A percentile compares a stretch with the other conserved stretches of the same genome.
These are phyloP conservation scores for Reticulascus tulasneorum DNA, from an alignment of 2,329 filamentous ascomycete genomes.

Conservation along the genomic window DNA sequence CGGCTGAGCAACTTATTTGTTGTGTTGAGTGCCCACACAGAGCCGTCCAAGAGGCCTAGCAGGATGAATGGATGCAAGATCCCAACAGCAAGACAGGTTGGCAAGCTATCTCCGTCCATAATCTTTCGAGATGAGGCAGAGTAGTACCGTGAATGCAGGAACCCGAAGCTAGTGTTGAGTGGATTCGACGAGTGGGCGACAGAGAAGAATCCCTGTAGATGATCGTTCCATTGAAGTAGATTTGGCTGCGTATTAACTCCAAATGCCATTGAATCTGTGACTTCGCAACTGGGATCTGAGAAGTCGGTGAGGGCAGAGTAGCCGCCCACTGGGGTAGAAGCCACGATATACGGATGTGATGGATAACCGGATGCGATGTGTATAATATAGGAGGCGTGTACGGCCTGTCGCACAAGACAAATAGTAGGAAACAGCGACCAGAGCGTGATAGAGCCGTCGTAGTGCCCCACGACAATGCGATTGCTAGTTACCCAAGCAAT, in stretches of 20 bases:
- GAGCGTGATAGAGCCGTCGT: constrained; percentile 51
- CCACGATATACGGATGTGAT: constrained; percentile 51
- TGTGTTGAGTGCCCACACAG: constrained; percentile 45
- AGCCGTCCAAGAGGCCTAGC: constrained; percentile 50
- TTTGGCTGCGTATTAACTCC: constrained; percentile 49
- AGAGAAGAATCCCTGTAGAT: constrained; percentile 51
- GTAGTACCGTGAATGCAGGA: constrained; percentile 44
- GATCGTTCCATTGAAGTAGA: constrained; percentile 51
- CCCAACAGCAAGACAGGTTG: constrained; percentile 47
- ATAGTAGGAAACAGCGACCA: constrained; percentile 51
- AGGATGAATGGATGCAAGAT: constrained; percentile 50
- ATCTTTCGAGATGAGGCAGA: constrained; percentile 51
- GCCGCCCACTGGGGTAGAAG: constrained; percentile 52
- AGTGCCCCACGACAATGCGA: constrained; percentile 51
- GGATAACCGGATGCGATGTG: constrained; percentile 55
- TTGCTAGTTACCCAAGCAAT: constrained; percentile 54
- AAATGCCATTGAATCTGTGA: constrained; percentile 48
- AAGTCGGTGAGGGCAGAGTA: constrained; percentile 50
- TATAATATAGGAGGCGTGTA: constrained; percentile 51
- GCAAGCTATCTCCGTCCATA: constrained; percentile 45
- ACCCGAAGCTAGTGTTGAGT: constrained; percentile 48
- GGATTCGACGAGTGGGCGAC: constrained; percentile 50
- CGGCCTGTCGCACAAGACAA: constrained; percentile 46
- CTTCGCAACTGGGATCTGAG: constrained; percentile 46
- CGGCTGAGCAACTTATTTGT: constrained; percentile 37